Percentiles rank a stretch among this genome's conserved stretches.
These are phyloP conservation scores for Linum tenue DNA, from an alignment of 345 rosid species.

Conservation along the genomic window DNA sequence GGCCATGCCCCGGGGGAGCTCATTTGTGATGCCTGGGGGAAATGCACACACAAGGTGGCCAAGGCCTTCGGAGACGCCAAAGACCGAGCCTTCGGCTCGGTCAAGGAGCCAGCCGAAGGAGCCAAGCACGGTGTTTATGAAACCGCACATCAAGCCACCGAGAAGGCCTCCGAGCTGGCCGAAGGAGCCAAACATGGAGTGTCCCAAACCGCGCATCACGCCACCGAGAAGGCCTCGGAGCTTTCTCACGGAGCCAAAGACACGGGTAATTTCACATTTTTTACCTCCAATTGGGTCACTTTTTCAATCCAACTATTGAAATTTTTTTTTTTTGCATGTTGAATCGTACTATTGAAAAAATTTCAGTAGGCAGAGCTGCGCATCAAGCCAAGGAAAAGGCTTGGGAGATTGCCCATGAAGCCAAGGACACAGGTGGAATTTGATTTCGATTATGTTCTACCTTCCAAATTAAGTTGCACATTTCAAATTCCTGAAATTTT, in stretches of 20 bases:
- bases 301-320: background rate
- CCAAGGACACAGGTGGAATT: background rate
- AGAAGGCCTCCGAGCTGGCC: background rate
- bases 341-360: too few species aligned
- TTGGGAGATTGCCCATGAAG: background rate
- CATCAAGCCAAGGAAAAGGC: constrained; percentile 30
- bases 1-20: constrained; percentile 32
- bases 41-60: constrained; percentile 44
- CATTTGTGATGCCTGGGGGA: constrained; percentile 48
- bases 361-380: background rate
- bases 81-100: constrained; percentile 8
- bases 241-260: background rate
- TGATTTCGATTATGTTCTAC: too few species aligned
- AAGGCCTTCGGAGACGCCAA: constrained; percentile 33
- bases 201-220: background rate
- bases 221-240: background rate
- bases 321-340: too few species aligned
- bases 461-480: too few species aligned
- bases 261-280: background rate
- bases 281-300: background rate
- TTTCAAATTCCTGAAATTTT: too few species aligned
- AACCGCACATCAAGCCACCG: background rate
- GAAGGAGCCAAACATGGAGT: background rate
- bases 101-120: background rate
- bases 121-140: background rate